phyloP scores from a whole-genome alignment of 1,284 basidiomycete genomes.

The Cryptococcus sp. region DNA sequence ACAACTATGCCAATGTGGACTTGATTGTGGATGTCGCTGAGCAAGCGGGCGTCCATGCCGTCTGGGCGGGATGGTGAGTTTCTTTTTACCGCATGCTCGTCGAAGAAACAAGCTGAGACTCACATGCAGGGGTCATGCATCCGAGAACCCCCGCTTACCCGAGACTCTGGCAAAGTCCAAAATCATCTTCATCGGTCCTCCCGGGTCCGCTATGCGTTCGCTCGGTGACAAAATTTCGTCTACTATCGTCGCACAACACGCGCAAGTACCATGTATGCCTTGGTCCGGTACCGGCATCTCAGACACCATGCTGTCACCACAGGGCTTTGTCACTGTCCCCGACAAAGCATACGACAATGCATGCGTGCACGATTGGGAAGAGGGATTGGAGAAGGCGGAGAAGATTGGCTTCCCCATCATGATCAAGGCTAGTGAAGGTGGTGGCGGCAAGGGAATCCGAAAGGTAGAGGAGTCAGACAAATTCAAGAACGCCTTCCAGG shows the following conservation, averaged over 20 bases:
- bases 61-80: conserved; percentile 94
- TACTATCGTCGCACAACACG: conserved; percentile 97
- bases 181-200: conserved; percentile 99
- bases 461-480: conserved; percentile 82
- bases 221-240: conserved; percentile 99
- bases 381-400: conserved; percentile 81
- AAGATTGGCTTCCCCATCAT: conserved; percentile 96
- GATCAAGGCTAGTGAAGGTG: conserved; percentile 99
- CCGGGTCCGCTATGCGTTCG: conserved; percentile 98
- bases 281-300: conserved; percentile 97
- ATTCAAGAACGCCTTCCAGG: conserved; percentile 92
- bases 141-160: conserved; percentile 97
- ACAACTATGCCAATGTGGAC: conserved; percentile 99
- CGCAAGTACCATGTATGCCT: conserved; percentile 96
- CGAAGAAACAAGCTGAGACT: not conserved
- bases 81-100: not conserved
- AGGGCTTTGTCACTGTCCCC: conserved; percentile 91
- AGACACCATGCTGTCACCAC: conserved; percentile 80
- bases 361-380: conserved; percentile 86
- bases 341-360: conserved; percentile 88
- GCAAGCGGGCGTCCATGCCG: conserved; percentile 94
- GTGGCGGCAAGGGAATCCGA: conserved; percentile 97
- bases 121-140: conserved; percentile 77
- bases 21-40: conserved; percentile 98
- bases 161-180: conserved; percentile 90